These are phyloP conservation scores for Fistulinella cinereoalba DNA, from an alignment of 1,284 basidiomycete species.

Conservation along the genomic window DNA sequence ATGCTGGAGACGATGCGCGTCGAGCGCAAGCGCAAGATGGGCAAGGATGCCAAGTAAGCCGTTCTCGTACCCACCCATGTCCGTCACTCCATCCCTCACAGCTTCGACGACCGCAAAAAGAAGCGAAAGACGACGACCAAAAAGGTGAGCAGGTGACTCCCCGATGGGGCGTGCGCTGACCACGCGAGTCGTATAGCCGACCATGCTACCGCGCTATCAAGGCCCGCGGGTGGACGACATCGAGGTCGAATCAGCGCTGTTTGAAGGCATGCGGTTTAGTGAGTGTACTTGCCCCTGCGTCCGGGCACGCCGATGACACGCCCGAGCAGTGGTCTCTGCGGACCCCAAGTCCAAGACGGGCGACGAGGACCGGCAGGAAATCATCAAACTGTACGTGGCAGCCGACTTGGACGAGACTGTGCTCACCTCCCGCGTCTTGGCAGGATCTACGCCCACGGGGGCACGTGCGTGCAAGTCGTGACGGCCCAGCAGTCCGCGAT, in stretches of 20 bases:
- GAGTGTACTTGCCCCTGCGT: constrained; percentile 26
- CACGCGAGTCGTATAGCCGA: constrained; percentile 42
- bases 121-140: constrained; percentile 57
- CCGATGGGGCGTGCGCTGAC: not conserved
- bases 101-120: constrained; percentile 52
- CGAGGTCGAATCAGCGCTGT: constrained; percentile 58
- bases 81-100: constrained; percentile 24
- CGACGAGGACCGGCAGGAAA: constrained; percentile 61
- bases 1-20: constrained; percentile 55
- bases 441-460: constrained; percentile 78
- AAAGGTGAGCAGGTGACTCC: constrained; percentile 40
- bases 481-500: constrained; percentile 42
- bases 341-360: constrained; percentile 71
- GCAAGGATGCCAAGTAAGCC: constrained; percentile 55
- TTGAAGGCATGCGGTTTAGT: constrained; percentile 79
- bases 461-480: constrained; percentile 66
- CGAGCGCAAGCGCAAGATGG: constrained; percentile 71
- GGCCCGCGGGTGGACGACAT: constrained; percentile 62
- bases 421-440: constrained; percentile 5
- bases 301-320: not conserved
- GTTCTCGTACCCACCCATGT: no score
- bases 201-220: constrained; percentile 62
- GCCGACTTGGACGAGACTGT: not conserved
- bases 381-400: constrained; percentile 58
- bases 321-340: constrained; percentile 65